These are phyloP conservation scores for Candida qinlingensis DNA, from an alignment of 805 yeast genomes.

Conservation along the genomic window DNA sequence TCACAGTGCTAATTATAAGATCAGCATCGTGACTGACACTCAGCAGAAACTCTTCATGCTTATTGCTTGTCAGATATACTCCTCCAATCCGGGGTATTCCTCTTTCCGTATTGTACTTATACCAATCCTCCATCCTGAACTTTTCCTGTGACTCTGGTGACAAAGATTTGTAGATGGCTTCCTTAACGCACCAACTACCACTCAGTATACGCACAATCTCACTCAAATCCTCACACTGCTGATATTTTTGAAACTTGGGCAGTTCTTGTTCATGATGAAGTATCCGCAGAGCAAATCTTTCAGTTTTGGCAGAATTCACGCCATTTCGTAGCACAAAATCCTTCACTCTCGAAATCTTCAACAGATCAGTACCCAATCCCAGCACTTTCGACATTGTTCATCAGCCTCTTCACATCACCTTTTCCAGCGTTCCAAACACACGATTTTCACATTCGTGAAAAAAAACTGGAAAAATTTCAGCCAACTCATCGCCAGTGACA, in stretches of 20 bases:
- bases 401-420: neutral
- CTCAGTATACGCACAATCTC: slow-evolving; percentile 38
- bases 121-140: slow-evolving; percentile 60
- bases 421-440: neutral
- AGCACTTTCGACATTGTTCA: slow-evolving; percentile 2
- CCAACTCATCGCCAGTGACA: neutral
- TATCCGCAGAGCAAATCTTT: slow-evolving; percentile 40
- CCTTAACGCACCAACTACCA: slow-evolving; percentile 69
- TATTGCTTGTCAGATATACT: slow-evolving; percentile 24
- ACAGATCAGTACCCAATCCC: slow-evolving; percentile 35
- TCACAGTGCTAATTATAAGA: slow-evolving; percentile 49
- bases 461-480: neutral
- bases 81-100: slow-evolving; percentile 41
- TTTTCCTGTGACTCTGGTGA: slow-evolving; percentile 40
- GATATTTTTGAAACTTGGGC: slow-evolving; percentile 28
- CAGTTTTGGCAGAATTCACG: slow-evolving; percentile 24
- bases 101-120: slow-evolving; percentile 31
- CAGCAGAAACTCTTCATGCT: slow-evolving; percentile 44
- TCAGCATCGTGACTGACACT: slow-evolving; percentile 66
- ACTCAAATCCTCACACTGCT: slow-evolving; percentile 16
- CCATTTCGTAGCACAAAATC: slow-evolving; percentile 34
- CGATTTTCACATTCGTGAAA: neutral
- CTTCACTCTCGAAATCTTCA: slow-evolving; percentile 41
- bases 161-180: slow-evolving; percentile 64
- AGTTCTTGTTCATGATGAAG: slow-evolving; percentile 49